phyloP scores from a whole-genome alignment of 2,329 filamentous ascomycete genomes.

The Lecanoromycetidae sp. region DNA sequence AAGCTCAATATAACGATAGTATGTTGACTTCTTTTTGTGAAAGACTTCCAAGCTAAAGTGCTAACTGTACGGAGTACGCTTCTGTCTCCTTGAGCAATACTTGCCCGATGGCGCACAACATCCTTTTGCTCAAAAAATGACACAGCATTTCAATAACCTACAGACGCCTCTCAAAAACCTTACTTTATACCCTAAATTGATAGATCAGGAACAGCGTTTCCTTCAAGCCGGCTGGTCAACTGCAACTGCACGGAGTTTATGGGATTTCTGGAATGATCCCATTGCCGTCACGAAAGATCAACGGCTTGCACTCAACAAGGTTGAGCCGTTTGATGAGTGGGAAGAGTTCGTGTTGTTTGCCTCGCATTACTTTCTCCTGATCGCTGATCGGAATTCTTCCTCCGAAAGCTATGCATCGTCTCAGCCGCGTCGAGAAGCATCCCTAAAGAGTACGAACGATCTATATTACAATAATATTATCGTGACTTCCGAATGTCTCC shows the following conservation, averaged over 20 bases:
- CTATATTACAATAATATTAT: neutral
- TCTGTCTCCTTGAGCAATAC: conserved; percentile 78
- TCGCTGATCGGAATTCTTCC: conserved; percentile 37
- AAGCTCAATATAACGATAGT: conserved; percentile 33
- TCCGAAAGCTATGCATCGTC: neutral
- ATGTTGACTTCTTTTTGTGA: neutral
- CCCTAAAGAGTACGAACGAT: neutral
- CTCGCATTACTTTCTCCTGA: conserved; percentile 70
- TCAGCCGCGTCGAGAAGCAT: neutral
- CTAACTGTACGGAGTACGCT: conserved; percentile 45
- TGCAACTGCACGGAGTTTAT: conserved; percentile 56
- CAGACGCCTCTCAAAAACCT: conserved; percentile 68
- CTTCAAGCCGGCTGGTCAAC: conserved; percentile 52
- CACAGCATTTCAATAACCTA: conserved; percentile 69
- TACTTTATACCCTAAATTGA: conserved; percentile 52
- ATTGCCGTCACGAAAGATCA: conserved; percentile 50
- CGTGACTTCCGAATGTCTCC: neutral
- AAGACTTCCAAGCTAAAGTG: neutral
- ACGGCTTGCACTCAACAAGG: conserved; percentile 49
- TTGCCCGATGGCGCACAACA: conserved; percentile 65
- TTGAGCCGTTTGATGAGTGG: conserved; percentile 91
- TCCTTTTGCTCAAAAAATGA: conserved; percentile 79
- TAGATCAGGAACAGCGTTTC: conserved; percentile 60
- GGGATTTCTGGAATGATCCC: conserved; percentile 68
- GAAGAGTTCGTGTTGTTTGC: conserved; percentile 82